These are phyloP conservation scores for Lathyrus tuberosus DNA, from an alignment of 306 rosid genomes.

Conservation along the genomic window DNA sequence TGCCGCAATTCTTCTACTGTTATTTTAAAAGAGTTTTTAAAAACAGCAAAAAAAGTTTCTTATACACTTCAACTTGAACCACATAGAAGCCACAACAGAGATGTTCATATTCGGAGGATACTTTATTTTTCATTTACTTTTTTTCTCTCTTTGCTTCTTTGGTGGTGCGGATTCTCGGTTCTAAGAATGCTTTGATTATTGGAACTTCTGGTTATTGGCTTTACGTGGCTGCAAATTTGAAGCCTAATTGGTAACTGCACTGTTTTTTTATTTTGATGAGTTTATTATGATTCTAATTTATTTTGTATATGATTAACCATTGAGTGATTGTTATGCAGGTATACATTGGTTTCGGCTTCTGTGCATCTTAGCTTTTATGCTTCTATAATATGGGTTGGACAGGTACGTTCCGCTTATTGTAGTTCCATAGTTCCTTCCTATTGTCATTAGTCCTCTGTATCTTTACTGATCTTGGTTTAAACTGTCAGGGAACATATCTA, in stretches of 20 bases:
- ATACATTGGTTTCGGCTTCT: constrained; percentile 90
- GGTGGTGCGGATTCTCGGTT: constrained; percentile 72
- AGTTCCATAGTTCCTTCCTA: no score
- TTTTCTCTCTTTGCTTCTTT: constrained; percentile 45
- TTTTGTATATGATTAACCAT: constrained; percentile 26
- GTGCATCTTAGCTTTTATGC: constrained; percentile 90
- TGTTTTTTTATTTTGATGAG: not conserved
- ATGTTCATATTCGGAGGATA: constrained; percentile 64
- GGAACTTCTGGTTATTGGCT: constrained; percentile 89
- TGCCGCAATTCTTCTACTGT: no score
- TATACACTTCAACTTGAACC: constrained; percentile 16
- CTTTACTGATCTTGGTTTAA: no score
- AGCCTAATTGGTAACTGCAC: constrained; percentile 66
- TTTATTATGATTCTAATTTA: no score
- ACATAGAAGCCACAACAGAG: constrained; percentile 46
- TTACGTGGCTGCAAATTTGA: constrained; percentile 86
- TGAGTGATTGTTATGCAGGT: constrained; percentile 58
- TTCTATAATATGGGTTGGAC: constrained; percentile 96
- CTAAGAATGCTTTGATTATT: constrained; percentile 79
- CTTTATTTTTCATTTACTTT: no score
- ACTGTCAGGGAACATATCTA: constrained; percentile 60
- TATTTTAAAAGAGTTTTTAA: no score
- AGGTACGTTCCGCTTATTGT: constrained; percentile 38
- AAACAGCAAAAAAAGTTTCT: no score
- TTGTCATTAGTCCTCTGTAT: no score